Percentiles rank a stretch among this genome's conserved stretches.
phyloP scores from a whole-genome alignment of 192 early-diverging fungal genomes.

The Radiomyces spectabilis region DNA sequence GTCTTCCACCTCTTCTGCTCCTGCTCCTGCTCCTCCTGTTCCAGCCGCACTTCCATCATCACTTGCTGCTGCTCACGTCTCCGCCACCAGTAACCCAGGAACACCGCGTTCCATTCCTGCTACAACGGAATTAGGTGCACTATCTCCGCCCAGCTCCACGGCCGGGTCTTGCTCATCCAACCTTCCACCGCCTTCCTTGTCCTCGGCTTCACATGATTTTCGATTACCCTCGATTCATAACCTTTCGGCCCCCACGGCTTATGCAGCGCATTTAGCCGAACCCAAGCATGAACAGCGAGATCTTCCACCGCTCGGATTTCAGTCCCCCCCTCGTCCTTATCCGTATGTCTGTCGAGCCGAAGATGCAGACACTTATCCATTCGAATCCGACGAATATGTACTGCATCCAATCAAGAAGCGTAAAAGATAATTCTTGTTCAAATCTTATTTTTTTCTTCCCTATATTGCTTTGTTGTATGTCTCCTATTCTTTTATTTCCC shows the following conservation, averaged over 20 bases:
- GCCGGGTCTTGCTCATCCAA: too few species aligned
- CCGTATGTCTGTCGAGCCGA: neutral
- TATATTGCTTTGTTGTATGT: neutral
- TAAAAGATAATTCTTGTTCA: neutral
- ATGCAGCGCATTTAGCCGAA: neutral
- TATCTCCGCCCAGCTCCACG: too few species aligned
- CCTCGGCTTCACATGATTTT: neutral
- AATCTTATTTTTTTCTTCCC: neutral
- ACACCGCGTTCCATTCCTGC: neutral
- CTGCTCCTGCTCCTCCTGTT: neutral
- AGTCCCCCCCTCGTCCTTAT: neutral
- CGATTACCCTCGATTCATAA: slow-evolving; percentile 19
- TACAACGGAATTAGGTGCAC: neutral
- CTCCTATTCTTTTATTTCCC: neutral
- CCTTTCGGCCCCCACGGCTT: neutral
- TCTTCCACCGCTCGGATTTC: slow-evolving; percentile 1
- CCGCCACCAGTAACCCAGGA: neutral
- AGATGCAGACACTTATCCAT: neutral
- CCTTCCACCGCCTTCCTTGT: neutral
- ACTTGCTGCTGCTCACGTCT: neutral
- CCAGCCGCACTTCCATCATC: neutral
- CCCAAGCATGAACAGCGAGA: neutral
- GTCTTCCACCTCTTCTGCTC: slow-evolving; percentile 3
- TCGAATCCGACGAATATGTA: neutral
- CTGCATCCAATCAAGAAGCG: slow-evolving; percentile 12